Conservation (phyloP, 1,284 basidiomycete species). For the Neolentinus lepideus region DNA sequence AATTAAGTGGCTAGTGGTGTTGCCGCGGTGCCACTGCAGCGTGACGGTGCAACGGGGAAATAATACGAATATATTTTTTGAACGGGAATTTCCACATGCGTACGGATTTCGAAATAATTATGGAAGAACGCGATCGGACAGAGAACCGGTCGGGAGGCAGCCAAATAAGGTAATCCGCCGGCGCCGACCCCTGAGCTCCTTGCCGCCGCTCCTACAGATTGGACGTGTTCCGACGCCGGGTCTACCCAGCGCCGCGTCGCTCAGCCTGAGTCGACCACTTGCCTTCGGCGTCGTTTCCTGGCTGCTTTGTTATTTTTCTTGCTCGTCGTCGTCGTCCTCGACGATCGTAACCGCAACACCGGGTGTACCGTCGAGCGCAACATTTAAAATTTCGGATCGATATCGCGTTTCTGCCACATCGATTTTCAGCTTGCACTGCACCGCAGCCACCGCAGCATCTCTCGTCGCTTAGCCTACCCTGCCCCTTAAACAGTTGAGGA, state of each 20-base stretch:
- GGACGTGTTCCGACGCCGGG: not conserved
- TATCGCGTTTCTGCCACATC: not conserved
- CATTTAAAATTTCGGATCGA: slow-evolving; percentile 2
- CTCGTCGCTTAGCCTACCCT: not conserved
- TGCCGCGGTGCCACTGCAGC: not conserved
- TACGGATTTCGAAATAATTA: not conserved
- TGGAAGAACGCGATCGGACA: not conserved
- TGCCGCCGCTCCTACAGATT: too few relatives aligned
- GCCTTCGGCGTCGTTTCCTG: not conserved
- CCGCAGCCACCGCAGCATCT: not conserved
- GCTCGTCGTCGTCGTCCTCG: not conserved
- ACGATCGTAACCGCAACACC: not conserved
- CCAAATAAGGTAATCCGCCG: not conserved
- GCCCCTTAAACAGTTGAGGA: not conserved
- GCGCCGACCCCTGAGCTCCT: not conserved
- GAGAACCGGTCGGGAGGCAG: not conserved
- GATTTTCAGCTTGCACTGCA: not conserved
- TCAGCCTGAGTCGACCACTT: not conserved
- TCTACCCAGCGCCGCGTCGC: not conserved
- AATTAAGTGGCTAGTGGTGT: not conserved
- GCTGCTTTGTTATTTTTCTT: not conserved
- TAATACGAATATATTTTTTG: not conserved
- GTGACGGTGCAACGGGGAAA: not conserved
- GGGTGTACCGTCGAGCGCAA: not conserved
- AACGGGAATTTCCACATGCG: not conserved